Conservation (phyloP, 2,329 filamentous ascomycete species). For the Didymella arachidicola region DNA sequence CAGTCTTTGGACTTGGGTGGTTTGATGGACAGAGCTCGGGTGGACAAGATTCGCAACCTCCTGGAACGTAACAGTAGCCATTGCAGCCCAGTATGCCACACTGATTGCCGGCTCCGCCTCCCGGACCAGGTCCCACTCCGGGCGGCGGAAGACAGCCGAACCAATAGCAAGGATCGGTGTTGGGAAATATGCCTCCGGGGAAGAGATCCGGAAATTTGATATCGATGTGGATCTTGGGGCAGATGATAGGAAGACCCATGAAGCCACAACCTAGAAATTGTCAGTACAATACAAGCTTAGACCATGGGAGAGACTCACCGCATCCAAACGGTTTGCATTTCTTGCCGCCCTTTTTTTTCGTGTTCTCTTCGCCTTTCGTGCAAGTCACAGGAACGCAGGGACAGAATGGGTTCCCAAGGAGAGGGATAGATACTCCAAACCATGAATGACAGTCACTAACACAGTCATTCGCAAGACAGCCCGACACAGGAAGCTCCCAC, state of each 20-base stretch:
- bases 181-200: slow-evolving; percentile 28
- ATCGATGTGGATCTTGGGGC: slow-evolving; percentile 18
- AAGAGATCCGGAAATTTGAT: neutral
- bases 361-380: slow-evolving; percentile 20
- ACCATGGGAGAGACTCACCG: neutral
- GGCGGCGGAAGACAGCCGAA: slow-evolving; percentile 17
- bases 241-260: slow-evolving; percentile 34
- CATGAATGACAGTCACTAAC: slow-evolving; percentile 14
- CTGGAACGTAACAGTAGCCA: slow-evolving; percentile 27
- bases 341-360: slow-evolving; percentile 17
- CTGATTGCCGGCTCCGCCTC: neutral
- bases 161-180: slow-evolving; percentile 16
- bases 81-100: slow-evolving; percentile 28
- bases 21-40: slow-evolving; percentile 22
- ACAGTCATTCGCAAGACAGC: slow-evolving; percentile 26
- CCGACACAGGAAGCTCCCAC: slow-evolving; percentile 12
- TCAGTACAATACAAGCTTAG: too few relatives aligned
- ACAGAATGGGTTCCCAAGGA: slow-evolving; percentile 24
- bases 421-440: slow-evolving; percentile 12
- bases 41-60: slow-evolving; percentile 30
- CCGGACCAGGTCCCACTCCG: neutral
- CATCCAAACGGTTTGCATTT: slow-evolving; percentile 34
- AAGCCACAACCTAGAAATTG: slow-evolving; percentile 27
- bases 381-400: slow-evolving; percentile 24
- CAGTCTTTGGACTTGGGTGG: slow-evolving; percentile 27